Percentiles rank a stretch among this genome's conserved stretches.
Evolutionary conservation across 441 rosid genomes (phyloP).

Genomic region (Syzygium syzygioides): DNA sequence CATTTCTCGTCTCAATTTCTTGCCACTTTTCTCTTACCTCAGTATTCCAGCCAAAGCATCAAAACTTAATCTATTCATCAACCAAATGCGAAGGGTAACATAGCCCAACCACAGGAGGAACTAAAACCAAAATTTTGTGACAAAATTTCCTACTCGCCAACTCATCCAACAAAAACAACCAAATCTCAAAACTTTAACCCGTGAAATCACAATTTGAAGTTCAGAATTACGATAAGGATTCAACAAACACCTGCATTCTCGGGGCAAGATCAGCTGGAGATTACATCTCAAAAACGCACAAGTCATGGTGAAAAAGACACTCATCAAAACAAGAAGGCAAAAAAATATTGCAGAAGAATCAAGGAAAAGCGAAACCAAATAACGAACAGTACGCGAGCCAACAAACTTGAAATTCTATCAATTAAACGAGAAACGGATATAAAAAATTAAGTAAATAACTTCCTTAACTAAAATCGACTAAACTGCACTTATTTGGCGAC

Average conservation of each 20-base stretch:
- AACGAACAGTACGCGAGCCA: neutral
- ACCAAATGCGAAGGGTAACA: neutral
- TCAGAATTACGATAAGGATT: neutral
- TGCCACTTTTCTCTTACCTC: neutral
- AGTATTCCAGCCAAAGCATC: neutral
- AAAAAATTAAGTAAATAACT: neutral
- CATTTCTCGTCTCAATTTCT: neutral
- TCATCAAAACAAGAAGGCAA: neutral
- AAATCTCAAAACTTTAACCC: neutral
- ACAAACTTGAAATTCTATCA: neutral
- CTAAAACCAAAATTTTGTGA: neutral
- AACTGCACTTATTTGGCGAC: neutral
- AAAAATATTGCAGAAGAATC: neutral
- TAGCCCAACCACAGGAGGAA: neutral
- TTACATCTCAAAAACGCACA: neutral
- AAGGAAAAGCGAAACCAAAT: neutral
- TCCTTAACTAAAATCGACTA: neutral
- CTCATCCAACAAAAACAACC: neutral
- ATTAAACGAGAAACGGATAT: neutral
- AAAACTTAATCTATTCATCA: neutral
- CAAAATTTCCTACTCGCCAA: neutral
- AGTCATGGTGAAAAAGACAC: neutral
- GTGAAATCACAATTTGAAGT: neutral
- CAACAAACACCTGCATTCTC: neutral
- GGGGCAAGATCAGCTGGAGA: neutral